Evolutionary conservation across 805 yeast genomes (phyloP), one percentile per base, ranked within the genome.

Genomic region (Candida sanyiensis): DNA sequence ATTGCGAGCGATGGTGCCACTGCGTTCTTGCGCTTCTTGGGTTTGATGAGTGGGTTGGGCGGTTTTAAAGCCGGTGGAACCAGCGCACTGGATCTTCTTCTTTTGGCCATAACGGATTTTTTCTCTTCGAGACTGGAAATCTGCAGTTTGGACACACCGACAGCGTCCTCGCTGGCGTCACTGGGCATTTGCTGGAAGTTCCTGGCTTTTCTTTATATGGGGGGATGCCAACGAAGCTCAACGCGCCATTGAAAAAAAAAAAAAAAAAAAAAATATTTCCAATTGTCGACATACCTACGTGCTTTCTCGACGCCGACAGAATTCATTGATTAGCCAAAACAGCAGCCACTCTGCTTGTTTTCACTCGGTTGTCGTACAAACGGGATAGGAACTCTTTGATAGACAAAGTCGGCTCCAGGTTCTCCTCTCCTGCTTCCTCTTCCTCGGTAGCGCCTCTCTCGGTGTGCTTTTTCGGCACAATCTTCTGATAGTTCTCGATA

Each of bases 1-100:
- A 42, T 66, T 52, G 25, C 61, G 33, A 79, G 55, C 25, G 51
- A 49, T 0, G 62, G 50, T 7, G 54, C 49, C 19, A 52, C 51
- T 5, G 40, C 35, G 17, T 51, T 43, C 37, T 56, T 64, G 35
- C 54, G 56, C 51, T 64, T 64, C 47, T 62, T 62, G 28, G 58
- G 59, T 19, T 35, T 50, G 6, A 35, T 31, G 3, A 36, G 3
- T 7, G 39, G 37, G 15, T 41, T 35, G 7, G 18, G 10, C 21
- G 44, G 46, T n/a, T 27, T 37, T 4, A 27, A 15, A 12, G 40
- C 15, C 12, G 40, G 43, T 11, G 48, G 32, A 7, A 47, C 32
- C 11, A 47, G 41, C 11, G 51, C 50, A 45, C 57, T 53, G 23
- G 57, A 49, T 37, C 57, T 45, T 45, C 58, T 54, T 40, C 55